Conservation (phyloP, 495 filamentous ascomycete genomes). For the Pyronema omphalodes region DNA sequence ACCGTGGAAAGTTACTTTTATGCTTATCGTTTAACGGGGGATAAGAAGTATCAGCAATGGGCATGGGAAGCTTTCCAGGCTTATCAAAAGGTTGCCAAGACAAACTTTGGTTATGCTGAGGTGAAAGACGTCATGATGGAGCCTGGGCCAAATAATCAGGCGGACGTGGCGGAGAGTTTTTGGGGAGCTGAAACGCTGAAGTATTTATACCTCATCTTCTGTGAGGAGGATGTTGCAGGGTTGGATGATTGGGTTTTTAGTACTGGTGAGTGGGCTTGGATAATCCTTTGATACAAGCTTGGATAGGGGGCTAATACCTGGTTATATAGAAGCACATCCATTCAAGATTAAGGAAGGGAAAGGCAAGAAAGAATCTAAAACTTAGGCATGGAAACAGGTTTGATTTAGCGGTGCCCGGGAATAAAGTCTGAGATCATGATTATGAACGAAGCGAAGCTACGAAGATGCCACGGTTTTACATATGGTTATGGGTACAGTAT, state of each 20-base stretch:
- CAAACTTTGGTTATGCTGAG: conserved; percentile 22
- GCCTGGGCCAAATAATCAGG: conserved; percentile 16
- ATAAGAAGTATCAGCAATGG: conserved; percentile 29
- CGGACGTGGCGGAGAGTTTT: conserved; percentile 21
- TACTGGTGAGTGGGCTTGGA: conserved; percentile 25
- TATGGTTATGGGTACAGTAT: no score
- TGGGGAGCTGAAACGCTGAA: conserved; percentile 18
- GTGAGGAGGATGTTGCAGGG: conserved; percentile 31
- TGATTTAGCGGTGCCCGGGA: no score
- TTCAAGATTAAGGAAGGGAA: conserved; percentile 15
- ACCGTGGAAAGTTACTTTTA: conserved; percentile 31
- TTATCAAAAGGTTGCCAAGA: conserved; percentile 13
- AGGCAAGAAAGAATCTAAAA: no score
- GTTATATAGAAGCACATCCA: conserved; percentile 28
- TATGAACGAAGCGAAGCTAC: no score
- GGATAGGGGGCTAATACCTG: conserved; percentile 1
- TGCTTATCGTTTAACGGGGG: conserved; percentile 30
- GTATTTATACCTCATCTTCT: conserved; percentile 37
- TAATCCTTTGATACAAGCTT: background rate
- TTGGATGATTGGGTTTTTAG: conserved; percentile 40
- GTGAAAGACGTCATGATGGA: conserved; percentile 19
- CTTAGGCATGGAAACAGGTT: no score
- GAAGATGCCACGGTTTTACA: no score
- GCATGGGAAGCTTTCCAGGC: conserved; percentile 12
- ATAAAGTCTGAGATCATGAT: no score